Percentiles rank a stretch among this genome's conserved stretches.
These are phyloP conservation scores for Symmetrospora coprosmae DNA, from an alignment of 768 basidiomycete species.

Conservation along the genomic window DNA sequence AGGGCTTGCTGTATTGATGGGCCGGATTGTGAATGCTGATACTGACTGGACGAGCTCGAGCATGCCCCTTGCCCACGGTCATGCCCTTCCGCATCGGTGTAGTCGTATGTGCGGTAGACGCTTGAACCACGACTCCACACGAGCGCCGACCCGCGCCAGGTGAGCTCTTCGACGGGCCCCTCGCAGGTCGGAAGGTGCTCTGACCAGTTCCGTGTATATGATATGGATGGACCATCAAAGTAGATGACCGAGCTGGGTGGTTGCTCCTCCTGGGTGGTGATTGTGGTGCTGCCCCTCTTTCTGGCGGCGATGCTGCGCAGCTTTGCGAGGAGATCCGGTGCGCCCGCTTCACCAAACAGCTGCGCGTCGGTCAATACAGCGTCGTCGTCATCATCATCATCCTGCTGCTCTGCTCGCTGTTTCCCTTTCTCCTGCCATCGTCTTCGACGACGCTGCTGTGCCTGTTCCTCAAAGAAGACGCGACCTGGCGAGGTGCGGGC, in stretches of 20 bases:
- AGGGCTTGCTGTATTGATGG: slow-evolving; percentile 3
- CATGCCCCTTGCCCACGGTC: background rate
- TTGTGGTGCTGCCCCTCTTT: too few species aligned
- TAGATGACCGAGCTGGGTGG: too few species aligned
- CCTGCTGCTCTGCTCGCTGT: background rate
- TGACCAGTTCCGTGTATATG: too few species aligned
- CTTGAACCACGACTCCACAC: slow-evolving; percentile 6
- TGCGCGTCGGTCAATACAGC: too few species aligned
- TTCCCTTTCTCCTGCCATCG: slow-evolving; percentile 9
- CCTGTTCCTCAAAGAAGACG: background rate
- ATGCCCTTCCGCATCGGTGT: background rate
- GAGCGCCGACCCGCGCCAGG: slow-evolving; percentile 1
- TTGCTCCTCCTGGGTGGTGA: background rate
- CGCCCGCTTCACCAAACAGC: background rate
- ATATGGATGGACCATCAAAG: too few species aligned
- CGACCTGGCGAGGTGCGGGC: background rate
- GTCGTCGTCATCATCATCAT: background rate
- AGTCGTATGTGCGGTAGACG: slow-evolving; percentile 4
- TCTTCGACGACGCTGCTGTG: background rate
- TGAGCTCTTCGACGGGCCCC: background rate
- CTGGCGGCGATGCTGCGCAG: too few species aligned
- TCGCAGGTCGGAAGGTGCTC: background rate
- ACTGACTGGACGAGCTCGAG: background rate
- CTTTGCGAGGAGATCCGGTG: too few species aligned
- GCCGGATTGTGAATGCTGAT: background rate